phyloP scores from a whole-genome alignment of 2,329 filamentous ascomycete species.

The Fusarium tjaetaba region DNA sequence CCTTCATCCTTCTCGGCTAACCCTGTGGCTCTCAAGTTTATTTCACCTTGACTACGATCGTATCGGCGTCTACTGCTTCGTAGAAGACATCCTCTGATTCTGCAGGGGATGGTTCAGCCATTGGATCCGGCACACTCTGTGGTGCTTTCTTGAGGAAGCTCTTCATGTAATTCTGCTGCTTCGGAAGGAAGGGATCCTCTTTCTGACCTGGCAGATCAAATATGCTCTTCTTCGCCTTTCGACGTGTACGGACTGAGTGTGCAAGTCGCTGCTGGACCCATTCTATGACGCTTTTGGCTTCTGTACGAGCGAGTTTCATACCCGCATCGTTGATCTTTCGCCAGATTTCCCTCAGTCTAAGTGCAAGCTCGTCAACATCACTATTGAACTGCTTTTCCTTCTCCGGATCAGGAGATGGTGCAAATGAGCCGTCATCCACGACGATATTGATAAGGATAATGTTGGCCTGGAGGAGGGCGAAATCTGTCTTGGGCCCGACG shows the following conservation, averaged over 20 bases:
- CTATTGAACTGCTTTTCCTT: constrained; percentile 69
- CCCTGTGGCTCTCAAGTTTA: background rate
- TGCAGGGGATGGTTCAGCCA: background rate
- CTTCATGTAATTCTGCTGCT: constrained; percentile 62
- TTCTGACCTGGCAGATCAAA: constrained; percentile 53
- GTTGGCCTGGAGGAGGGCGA: constrained; percentile 71
- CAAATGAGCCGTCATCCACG: constrained; percentile 69
- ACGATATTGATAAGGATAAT: constrained; percentile 77
- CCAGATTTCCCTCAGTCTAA: constrained; percentile 66
- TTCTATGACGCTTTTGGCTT: constrained; percentile 81
- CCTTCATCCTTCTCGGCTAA: background rate
- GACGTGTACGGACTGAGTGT: constrained; percentile 74
- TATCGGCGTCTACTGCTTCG: constrained; percentile 15
- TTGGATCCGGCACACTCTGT: background rate
- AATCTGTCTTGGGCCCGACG: constrained; percentile 70
- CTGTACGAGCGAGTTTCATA: constrained; percentile 75
- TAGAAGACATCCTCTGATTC: background rate
- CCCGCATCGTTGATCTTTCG: constrained; percentile 78
- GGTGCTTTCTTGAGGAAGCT: constrained; percentile 53
- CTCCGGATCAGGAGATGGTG: constrained; percentile 41
- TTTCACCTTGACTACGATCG: constrained; percentile 36
- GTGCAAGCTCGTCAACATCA: constrained; percentile 73
- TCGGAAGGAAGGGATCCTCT: constrained; percentile 53
- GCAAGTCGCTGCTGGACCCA: constrained; percentile 77
- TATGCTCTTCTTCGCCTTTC: constrained; percentile 62